Conservation (phyloP, 2,329 filamentous ascomycete genomes). For the Nectriaceae sp. region DNA sequence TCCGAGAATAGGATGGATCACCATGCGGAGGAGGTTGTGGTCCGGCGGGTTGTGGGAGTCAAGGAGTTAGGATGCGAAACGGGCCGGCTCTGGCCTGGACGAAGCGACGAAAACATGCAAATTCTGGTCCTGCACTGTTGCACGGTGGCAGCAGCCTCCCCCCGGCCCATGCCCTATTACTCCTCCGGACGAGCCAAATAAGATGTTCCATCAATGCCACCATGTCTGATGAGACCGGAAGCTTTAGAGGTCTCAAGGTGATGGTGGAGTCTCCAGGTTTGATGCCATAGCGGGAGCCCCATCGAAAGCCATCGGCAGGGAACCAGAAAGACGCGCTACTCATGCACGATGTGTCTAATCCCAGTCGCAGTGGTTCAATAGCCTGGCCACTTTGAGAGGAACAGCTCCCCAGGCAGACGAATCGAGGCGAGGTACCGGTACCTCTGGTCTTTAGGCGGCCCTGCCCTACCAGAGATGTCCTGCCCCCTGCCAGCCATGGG, state of each 20-base stretch:
- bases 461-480: constrained; percentile 11
- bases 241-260: constrained; percentile 1
- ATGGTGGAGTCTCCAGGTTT: constrained; percentile 1
- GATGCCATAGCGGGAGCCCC: constrained; percentile 1
- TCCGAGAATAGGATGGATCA: background rate
- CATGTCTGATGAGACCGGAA: constrained; percentile 5
- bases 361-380: constrained; percentile 17
- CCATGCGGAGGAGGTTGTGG: background rate
- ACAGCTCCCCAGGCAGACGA: background rate
- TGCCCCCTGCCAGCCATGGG: no score
- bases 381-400: background rate
- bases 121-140: background rate
- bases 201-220: no score
- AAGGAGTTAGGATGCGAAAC: constrained; percentile 17
- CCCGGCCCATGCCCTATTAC: no score
- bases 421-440: constrained; percentile 6
- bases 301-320: background rate
- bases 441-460: constrained; percentile 5
- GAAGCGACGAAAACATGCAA: constrained; percentile 15
- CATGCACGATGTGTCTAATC: constrained; percentile 33
- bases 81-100: constrained; percentile 21
- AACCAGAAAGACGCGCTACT: constrained; percentile 15
- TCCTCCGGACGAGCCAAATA: no score
- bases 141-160: constrained; percentile 10
- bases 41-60: constrained; percentile 12